phyloP scores from a whole-genome alignment of 306 rosid genomes.

The Rubus parviflorus region DNA sequence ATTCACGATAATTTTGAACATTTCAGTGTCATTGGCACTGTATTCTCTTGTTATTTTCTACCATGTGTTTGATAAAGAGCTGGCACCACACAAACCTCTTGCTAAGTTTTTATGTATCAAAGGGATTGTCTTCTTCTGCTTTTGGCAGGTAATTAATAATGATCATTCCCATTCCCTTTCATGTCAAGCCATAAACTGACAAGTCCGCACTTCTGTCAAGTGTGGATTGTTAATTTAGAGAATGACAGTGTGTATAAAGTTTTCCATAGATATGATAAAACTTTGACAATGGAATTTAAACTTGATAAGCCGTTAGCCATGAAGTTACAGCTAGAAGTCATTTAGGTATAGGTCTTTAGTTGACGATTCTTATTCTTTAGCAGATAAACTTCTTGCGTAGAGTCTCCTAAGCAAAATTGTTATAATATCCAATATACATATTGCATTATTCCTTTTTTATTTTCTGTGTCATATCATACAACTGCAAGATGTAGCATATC shows the following conservation, averaged over 20 bases:
- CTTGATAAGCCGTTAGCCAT: neutral
- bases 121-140: conserved; percentile 45
- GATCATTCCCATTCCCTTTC: neutral
- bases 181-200: neutral
- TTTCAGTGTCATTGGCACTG: conserved; percentile 42
- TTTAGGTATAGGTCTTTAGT: neutral
- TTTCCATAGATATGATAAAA: neutral
- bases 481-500: neutral
- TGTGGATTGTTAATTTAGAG: neutral
- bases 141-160: conserved; percentile 35
- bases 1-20: conserved; percentile 36
- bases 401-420: neutral
- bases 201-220: neutral
- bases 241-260: neutral
- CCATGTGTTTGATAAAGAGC: conserved; percentile 38
- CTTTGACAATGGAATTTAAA: neutral
- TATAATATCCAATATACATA: neutral
- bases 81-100: conserved; percentile 38
- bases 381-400: neutral
- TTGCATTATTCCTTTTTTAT: neutral
- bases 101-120: conserved; percentile 40
- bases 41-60: conserved; percentile 37
- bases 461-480: neutral
- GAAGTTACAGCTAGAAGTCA: neutral
- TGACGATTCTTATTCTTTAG: neutral